Evolutionary conservation across 805 yeast species (phyloP), one percentile per base, ranked within the genome.

Genomic region (Saccharomycopsis vini): DNA sequence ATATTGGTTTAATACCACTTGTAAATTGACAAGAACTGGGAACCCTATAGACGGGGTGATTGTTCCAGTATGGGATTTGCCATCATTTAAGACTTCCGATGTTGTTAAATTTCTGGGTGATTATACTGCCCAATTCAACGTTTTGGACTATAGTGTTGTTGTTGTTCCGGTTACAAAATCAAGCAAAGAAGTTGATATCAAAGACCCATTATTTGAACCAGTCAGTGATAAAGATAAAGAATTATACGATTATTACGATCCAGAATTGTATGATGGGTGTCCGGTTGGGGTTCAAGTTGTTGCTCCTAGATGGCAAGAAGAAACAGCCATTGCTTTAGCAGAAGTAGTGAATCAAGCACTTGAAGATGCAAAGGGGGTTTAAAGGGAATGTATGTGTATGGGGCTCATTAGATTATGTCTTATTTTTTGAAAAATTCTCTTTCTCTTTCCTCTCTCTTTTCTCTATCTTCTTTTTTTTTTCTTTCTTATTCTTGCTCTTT

Each of bases 281-380:
- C 81, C 83, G 0, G 75, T 78, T 3, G 64, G 70, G 3, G 50
- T 77, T 5, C 86, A 79, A 54, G 50, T 79, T 20, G 68, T 75
- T 15, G 70, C 79, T 21, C 64, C 71, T 44, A 64, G 77, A 45
- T 71, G 69, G 44, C 71, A 77, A 48, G 86, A 79, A 53, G 86
- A 79, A 53, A 71, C 73, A 53, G 69, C 70, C 3, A 55, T 76
- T 24, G 66, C 60, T 4, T 54, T 71, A 49, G 59, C 64, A 41
- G 55, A 59, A 43, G 49, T 52, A n/a, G 52, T 59, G 4, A 5
- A 15, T 33, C 4, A 6, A 6, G 21, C 23, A 16, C 18, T 33
- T 6, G 18, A 33, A 19, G 12, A 26, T 26, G 29, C n/a, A n/a
- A n/a, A n/a, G n/a, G n/a, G n/a, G n/a, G n/a, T n/a, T n/a, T n/a